These are phyloP conservation scores for Irpex rosettiformis DNA, from an alignment of 1,284 basidiomycete species.

Conservation along the genomic window DNA sequence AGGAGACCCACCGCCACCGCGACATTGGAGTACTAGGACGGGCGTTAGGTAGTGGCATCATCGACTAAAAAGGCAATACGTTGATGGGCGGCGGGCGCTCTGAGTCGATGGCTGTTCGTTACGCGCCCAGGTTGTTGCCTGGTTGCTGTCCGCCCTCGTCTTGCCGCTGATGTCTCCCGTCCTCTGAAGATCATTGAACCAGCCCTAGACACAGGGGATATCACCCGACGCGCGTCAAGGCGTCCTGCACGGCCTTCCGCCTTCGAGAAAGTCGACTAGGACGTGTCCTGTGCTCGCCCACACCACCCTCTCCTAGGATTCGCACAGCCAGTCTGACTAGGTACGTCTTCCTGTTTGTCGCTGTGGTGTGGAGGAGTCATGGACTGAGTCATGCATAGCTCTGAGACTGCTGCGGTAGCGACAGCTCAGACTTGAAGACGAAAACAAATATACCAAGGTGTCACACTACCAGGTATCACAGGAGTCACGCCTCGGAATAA, in stretches of 20 bases:
- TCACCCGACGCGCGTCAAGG: neutral
- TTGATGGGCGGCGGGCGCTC: neutral
- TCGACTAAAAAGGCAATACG: neutral
- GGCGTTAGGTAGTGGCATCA: neutral
- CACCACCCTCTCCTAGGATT: conserved; percentile 1
- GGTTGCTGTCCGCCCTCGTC: neutral
- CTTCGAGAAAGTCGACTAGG: neutral
- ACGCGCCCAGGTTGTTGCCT: neutral
- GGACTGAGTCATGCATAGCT: neutral
- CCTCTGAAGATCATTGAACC: neutral
- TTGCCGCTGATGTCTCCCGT: neutral
- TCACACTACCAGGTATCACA: neutral
- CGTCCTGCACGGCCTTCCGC: neutral
- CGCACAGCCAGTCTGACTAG: conserved; percentile 1
- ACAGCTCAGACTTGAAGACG: neutral
- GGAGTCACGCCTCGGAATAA: neutral
- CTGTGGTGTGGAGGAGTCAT: neutral
- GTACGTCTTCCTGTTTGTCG: neutral
- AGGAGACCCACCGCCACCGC: neutral
- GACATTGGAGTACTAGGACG: neutral
- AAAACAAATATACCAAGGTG: neutral
- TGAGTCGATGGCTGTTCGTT: neutral
- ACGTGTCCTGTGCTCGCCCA: neutral
- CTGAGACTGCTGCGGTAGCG: neutral
- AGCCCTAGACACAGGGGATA: neutral